Conservation (phyloP, 1,284 basidiomycete species). For the Irpex sp. region DNA sequence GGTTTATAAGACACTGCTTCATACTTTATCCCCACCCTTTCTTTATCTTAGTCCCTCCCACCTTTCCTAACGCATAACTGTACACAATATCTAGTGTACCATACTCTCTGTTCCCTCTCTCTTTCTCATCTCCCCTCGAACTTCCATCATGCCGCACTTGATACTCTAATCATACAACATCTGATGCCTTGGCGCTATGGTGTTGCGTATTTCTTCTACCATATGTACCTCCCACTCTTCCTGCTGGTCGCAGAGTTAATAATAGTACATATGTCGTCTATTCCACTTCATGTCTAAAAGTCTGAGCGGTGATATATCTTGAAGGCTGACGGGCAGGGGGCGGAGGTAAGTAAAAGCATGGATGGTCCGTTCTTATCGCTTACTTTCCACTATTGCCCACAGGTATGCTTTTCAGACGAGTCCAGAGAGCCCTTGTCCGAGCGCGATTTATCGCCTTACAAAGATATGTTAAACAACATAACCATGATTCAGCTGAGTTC, state of each 20-base stretch:
- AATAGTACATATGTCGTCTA: neutral
- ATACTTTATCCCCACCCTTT: neutral
- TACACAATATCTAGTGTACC: neutral
- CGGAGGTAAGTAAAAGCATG: neutral
- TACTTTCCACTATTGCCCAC: too few relatives aligned
- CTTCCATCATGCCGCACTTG: neutral
- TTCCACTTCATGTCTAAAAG: neutral
- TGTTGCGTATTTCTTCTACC: neutral
- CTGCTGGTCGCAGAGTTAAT: neutral
- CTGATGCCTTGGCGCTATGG: neutral
- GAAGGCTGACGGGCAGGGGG: neutral
- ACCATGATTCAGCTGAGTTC: too few relatives aligned
- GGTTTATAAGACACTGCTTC: neutral
- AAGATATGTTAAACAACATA: too few relatives aligned
- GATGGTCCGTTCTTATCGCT: too few relatives aligned
- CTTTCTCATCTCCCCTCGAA: neutral
- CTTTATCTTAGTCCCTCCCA: neutral
- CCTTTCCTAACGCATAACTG: neutral
- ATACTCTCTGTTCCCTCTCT: neutral
- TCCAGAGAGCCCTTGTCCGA: too few relatives aligned
- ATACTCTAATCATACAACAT: neutral
- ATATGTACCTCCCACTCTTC: neutral
- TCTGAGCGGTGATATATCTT: neutral
- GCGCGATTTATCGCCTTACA: too few relatives aligned
- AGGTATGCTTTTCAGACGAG: too few relatives aligned